Percentiles rank a stretch among this genome's conserved stretches.
Evolutionary conservation across 1,284 basidiomycete species (phyloP).

Genomic region (Paramarasmius palmivorus): DNA sequence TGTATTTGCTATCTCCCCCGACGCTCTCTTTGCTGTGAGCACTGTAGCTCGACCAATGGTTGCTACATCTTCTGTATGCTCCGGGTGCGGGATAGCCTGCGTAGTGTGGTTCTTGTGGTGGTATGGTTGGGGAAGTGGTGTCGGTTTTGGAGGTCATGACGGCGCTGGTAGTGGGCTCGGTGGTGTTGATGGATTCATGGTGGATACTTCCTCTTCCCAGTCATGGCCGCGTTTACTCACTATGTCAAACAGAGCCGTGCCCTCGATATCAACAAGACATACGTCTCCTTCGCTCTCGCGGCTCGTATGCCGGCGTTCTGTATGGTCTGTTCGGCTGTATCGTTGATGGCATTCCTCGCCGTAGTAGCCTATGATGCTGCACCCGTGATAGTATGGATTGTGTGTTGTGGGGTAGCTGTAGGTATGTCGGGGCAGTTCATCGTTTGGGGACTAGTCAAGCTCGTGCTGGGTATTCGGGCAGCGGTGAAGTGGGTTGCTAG

Average conservation of each 20-base stretch:
- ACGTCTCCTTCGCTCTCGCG: constrained; percentile 66
- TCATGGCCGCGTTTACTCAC: not conserved
- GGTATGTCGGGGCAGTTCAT: constrained; percentile 65
- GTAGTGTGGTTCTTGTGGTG: constrained; percentile 63
- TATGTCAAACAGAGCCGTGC: constrained; percentile 43
- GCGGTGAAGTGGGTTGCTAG: constrained; percentile 28
- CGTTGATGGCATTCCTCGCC: constrained; percentile 59
- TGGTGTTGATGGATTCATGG: constrained; percentile 1
- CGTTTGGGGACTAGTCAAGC: constrained; percentile 53
- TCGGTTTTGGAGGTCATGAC: not conserved
- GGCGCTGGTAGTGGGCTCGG: not conserved
- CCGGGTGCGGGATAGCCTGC: constrained; percentile 60
- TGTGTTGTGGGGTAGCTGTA: constrained; percentile 56
- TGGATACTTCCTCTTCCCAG: not conserved
- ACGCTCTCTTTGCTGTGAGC: constrained; percentile 47
- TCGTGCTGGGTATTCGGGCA: constrained; percentile 65
- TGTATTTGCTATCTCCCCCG: constrained; percentile 61
- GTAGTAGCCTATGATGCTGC: constrained; percentile 61
- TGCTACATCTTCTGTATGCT: constrained; percentile 54
- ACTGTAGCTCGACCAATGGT: constrained; percentile 46
- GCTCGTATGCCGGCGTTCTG: constrained; percentile 61
- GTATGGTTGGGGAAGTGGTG: constrained; percentile 48
- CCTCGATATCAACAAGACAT: constrained; percentile 55
- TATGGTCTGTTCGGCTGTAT: constrained; percentile 50
- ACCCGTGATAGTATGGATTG: constrained; percentile 57